Conservation (phyloP, 768 basidiomycete species). For the Russula sp. region DNA sequence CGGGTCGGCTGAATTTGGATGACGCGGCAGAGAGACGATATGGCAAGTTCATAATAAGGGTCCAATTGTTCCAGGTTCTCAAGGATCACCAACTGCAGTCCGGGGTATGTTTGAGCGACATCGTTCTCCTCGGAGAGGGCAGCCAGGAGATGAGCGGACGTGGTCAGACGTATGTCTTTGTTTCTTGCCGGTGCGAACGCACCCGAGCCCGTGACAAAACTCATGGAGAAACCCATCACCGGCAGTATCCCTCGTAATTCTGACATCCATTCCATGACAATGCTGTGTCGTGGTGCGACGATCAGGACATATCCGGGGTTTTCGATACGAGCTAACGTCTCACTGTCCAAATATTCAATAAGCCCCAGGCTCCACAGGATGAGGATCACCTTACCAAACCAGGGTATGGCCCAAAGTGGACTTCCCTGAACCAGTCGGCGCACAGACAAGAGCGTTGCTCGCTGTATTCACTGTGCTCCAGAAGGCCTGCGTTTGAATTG, state of each 20-base stretch:
- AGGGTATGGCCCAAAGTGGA: constrained; percentile 62
- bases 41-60: constrained; percentile 68
- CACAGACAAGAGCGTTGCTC: constrained; percentile 63
- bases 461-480: constrained; percentile 72
- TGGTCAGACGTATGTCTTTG: constrained; percentile 48
- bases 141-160: constrained; percentile 44
- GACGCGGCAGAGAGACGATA: constrained; percentile 64
- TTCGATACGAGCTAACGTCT: constrained; percentile 38
- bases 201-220: constrained; percentile 26
- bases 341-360: constrained; percentile 38
- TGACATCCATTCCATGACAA: constrained; percentile 48
- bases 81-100: constrained; percentile 63
- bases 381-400: constrained; percentile 52
- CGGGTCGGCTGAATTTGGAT: constrained; percentile 58
- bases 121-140: constrained; percentile 31
- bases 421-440: constrained; percentile 78
- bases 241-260: constrained; percentile 41
- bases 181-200: constrained; percentile 34
- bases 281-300: constrained; percentile 50
- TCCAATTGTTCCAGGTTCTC: constrained; percentile 85
- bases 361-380: neutral
- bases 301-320: constrained; percentile 52
- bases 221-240: constrained; percentile 36
- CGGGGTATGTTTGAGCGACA: constrained; percentile 27
- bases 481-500: constrained; percentile 83